A percentile compares a stretch with the other conserved stretches of the same genome.
phyloP scores from a whole-genome alignment of 495 filamentous ascomycete genomes.

The Aspergillus steynii region DNA sequence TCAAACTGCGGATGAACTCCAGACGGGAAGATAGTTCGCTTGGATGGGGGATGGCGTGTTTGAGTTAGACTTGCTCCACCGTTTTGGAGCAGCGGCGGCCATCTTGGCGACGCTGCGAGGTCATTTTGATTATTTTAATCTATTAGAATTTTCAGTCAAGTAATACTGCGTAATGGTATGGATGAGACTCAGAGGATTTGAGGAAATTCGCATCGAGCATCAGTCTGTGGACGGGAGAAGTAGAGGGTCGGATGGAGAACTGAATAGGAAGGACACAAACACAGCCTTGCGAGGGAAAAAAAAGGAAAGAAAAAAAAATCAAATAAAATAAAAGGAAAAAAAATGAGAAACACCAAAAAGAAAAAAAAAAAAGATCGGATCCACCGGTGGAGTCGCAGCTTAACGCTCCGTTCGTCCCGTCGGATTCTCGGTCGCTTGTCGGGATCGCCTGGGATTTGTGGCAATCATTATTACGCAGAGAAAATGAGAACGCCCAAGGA shows the following conservation, averaged over 20 bases:
- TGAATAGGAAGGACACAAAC: background rate
- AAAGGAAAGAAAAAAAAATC: background rate
- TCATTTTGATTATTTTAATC: conserved; percentile 1
- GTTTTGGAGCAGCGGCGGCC: conserved; percentile 7
- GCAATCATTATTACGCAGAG: too few species aligned
- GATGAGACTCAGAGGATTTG: too few species aligned
- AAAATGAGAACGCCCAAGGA: too few species aligned
- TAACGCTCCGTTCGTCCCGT: background rate
- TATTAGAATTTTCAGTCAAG: background rate
- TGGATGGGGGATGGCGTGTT: conserved; percentile 14
- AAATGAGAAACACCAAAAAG: background rate
- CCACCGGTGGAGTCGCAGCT: background rate
- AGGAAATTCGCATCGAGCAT: too few species aligned
- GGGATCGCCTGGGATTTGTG: background rate
- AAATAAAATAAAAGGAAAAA: conserved; percentile 1
- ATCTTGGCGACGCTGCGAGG: background rate
- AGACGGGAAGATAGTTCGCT: conserved; percentile 14
- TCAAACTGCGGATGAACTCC: conserved; percentile 8
- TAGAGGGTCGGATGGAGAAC: too few species aligned
- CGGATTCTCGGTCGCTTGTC: background rate
- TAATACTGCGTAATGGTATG: too few species aligned
- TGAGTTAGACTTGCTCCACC: conserved; percentile 19
- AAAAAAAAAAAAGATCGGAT: background rate
- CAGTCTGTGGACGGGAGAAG: too few species aligned
- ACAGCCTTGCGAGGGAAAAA: background rate